phyloP scores from a whole-genome alignment of 2,329 filamentous ascomycete species.

The Arachnomyces sp. region DNA sequence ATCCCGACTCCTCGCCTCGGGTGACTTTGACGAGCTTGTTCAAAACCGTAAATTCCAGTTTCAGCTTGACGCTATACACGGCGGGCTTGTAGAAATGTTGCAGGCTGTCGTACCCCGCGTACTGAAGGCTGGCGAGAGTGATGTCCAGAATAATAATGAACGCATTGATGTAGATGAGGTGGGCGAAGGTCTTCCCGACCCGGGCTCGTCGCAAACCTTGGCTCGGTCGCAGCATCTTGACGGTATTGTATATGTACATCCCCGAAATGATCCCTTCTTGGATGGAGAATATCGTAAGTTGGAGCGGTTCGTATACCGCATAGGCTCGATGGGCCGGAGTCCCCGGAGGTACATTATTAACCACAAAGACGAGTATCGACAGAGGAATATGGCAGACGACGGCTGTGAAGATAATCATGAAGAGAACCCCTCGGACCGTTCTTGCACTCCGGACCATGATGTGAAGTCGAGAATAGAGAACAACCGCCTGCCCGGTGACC shows the following conservation, averaged over 20 bases:
- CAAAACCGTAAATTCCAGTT: conserved; percentile 25
- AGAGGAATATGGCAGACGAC: conserved; percentile 29
- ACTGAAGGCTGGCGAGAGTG: conserved; percentile 20
- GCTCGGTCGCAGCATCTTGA: conserved; percentile 31
- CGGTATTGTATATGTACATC: conserved; percentile 43
- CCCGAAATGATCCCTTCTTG: conserved; percentile 43
- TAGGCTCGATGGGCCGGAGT: conserved; percentile 26
- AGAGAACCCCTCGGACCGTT: conserved; percentile 24
- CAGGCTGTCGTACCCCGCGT: conserved; percentile 21
- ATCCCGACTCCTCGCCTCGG: not conserved
- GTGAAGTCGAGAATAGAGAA: conserved; percentile 35
- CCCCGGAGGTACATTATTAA: conserved; percentile 13
- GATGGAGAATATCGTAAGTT: conserved; percentile 43
- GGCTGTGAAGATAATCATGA: conserved; percentile 31
- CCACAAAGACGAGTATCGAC: conserved; percentile 27
- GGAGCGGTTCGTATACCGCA: conserved; percentile 40
- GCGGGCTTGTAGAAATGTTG: conserved; percentile 22
- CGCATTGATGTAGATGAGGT: conserved; percentile 28
- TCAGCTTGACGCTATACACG: conserved; percentile 26
- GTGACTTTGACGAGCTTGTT: conserved; percentile 16
- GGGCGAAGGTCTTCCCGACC: conserved; percentile 23
- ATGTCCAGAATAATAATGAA: conserved; percentile 25
- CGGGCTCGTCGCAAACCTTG: conserved; percentile 14
- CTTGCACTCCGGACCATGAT: conserved; percentile 25
- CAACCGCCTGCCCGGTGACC: conserved; percentile 32